Evolutionary conservation across 805 yeast species (phyloP).

Genomic region (Hanseniaspora clermontiae): DNA sequence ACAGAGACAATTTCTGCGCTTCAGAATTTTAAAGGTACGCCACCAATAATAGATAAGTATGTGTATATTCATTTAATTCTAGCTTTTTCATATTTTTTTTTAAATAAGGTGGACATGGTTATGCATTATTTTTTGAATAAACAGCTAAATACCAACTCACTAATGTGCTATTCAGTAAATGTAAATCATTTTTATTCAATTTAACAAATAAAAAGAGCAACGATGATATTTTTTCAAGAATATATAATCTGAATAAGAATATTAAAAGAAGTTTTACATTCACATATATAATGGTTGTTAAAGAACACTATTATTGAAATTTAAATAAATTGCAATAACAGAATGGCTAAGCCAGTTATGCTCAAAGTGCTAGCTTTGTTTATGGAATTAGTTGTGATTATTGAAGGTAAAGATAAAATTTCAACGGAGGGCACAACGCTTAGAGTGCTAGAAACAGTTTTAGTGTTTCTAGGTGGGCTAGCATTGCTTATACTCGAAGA

Average conservation of each 20-base stretch:
- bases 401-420: not conserved
- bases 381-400: not conserved
- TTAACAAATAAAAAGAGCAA: too few relatives aligned
- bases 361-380: not conserved
- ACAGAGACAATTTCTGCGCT: slow-evolving; percentile 38
- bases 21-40: slow-evolving; percentile 30
- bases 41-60: slow-evolving; percentile 5
- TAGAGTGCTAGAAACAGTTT: not conserved
- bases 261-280: too few relatives aligned
- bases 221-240: too few relatives aligned
- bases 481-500: too few relatives aligned
- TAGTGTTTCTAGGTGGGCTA: too few relatives aligned
- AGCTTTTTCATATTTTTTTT: too few relatives aligned
- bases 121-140: too few relatives aligned
- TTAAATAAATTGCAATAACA: not conserved
- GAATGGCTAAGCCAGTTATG: not conserved
- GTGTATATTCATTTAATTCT: too few relatives aligned
- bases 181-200: too few relatives aligned
- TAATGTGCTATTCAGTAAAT: too few relatives aligned
- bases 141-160: too few relatives aligned
- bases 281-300: not conserved
- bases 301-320: not conserved
- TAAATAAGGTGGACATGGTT: too few relatives aligned
- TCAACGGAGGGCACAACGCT: not conserved
- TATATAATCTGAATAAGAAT: not conserved